Evolutionary conservation across 495 filamentous ascomycete species (phyloP).

Genomic region (Penicillium silybi): DNA sequence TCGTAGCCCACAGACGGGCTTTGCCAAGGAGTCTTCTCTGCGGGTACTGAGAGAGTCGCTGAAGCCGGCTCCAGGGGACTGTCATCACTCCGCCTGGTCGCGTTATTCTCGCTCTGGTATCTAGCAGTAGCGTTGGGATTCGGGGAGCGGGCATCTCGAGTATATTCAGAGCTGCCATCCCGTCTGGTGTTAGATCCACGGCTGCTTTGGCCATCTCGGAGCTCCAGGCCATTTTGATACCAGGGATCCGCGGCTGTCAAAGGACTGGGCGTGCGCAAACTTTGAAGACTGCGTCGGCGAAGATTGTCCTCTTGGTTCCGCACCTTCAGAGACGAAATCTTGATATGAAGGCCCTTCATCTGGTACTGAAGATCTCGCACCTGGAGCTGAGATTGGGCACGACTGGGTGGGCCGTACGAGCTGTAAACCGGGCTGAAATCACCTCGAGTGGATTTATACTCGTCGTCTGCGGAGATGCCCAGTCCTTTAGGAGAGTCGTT

Average conservation of each 20-base stretch:
- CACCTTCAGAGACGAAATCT: slow-evolving; percentile 79
- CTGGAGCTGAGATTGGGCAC: slow-evolving; percentile 55
- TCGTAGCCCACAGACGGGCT: slow-evolving; percentile 4
- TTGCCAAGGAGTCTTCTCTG: not conserved
- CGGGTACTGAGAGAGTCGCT: not conserved
- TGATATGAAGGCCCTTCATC: slow-evolving; percentile 90
- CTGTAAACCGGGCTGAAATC: slow-evolving; percentile 38
- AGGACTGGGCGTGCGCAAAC: slow-evolving; percentile 77
- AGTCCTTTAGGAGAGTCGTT: slow-evolving; percentile 27
- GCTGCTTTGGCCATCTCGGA: slow-evolving; percentile 26
- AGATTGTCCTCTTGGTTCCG: slow-evolving; percentile 79
- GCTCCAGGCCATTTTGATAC: slow-evolving; percentile 56
- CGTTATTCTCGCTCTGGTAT: slow-evolving; percentile 2
- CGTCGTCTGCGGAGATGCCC: slow-evolving; percentile 27
- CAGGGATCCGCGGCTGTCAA: slow-evolving; percentile 76
- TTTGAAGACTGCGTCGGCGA: slow-evolving; percentile 78
- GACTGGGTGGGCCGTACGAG: slow-evolving; percentile 34
- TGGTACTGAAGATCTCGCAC: slow-evolving; percentile 85
- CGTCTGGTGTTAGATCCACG: slow-evolving; percentile 19
- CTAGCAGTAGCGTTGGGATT: not conserved
- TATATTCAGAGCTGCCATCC: slow-evolving; percentile 18
- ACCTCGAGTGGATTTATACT: slow-evolving; percentile 26
- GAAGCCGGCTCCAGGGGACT: slow-evolving; percentile 6
- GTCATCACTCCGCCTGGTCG: not conserved
- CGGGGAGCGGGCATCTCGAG: slow-evolving; percentile 7